These are phyloP conservation scores for Acidiella bohemica DNA, from an alignment of 495 filamentous ascomycete species.

Conservation along the genomic window DNA sequence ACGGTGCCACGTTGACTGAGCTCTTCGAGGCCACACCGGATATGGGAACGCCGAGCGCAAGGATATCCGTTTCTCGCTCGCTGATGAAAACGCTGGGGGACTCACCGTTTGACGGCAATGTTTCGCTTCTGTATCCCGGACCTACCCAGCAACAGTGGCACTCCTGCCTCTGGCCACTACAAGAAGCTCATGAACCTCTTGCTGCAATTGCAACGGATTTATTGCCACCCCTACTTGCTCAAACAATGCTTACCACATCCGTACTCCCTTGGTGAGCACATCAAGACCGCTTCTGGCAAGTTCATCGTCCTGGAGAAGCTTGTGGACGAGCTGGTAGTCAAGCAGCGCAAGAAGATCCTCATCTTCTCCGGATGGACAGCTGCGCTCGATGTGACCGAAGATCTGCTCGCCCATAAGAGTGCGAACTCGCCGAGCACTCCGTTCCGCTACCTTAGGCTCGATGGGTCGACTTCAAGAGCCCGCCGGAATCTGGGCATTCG, in stretches of 20 bases:
- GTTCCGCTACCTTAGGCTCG: conserved; percentile 44
- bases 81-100: no score
- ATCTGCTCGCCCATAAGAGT: conserved; percentile 39
- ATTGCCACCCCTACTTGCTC: conserved; percentile 49
- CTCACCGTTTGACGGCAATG: no score
- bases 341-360: conserved; percentile 44
- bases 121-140: no score
- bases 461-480: conserved; percentile 42
- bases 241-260: conserved; percentile 39
- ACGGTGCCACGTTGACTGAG: conserved; percentile 40
- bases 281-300: conserved; percentile 47
- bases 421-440: conserved; percentile 26
- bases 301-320: conserved; percentile 52
- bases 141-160: no score
- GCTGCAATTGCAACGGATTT: conserved; percentile 53
- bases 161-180: conserved; percentile 11
- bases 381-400: conserved; percentile 47
- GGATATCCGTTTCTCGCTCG: no score
- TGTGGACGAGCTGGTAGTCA: conserved; percentile 42
- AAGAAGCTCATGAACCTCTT: conserved; percentile 47
- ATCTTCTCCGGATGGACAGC: conserved; percentile 51
- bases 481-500: conserved; percentile 44
- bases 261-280: conserved; percentile 37
- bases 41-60: no score
- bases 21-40: conserved; percentile 39